These are phyloP conservation scores for Barnettozyma salicaria DNA, from an alignment of 805 yeast species.

Conservation along the genomic window DNA sequence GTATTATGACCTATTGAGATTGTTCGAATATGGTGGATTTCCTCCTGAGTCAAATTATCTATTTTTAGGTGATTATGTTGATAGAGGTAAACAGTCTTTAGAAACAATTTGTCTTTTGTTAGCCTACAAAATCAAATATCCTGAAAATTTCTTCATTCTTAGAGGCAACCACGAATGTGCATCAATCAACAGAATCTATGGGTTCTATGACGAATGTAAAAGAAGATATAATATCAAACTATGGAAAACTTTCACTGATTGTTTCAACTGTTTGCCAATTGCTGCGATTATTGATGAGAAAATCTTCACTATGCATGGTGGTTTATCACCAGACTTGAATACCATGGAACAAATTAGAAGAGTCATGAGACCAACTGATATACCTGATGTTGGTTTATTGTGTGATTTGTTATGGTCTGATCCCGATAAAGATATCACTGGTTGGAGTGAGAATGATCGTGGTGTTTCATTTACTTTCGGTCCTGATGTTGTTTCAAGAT, in stretches of 20 bases:
- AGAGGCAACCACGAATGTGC: constrained; percentile 99
- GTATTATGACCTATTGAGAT: constrained; percentile 89
- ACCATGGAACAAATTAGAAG: constrained; percentile 98
- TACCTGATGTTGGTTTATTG: constrained; percentile 94
- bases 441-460: constrained; percentile 99
- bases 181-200: constrained; percentile 94
- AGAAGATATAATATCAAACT: constrained; percentile 96
- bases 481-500: constrained; percentile 97
- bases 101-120: constrained; percentile 91
- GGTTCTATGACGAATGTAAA: constrained; percentile 97
- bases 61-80: constrained; percentile 95
- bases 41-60: constrained; percentile 98
- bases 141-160: constrained; percentile 92
- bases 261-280: constrained; percentile 96
- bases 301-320: constrained; percentile 99
- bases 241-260: constrained; percentile 98
- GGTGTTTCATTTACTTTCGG: constrained; percentile 99
- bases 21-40: constrained; percentile 97
- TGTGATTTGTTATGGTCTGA: constrained; percentile 98
- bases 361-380: constrained; percentile 98
- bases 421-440: constrained; percentile 96
- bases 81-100: constrained; percentile 95
- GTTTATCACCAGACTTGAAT: constrained; percentile 93
- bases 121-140: constrained; percentile 96
- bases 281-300: constrained; percentile 98